A percentile compares a stretch with the other conserved stretches of the same genome.
phyloP scores from a whole-genome alignment of 2,329 filamentous ascomycete genomes.

The Diaporthe eres region DNA sequence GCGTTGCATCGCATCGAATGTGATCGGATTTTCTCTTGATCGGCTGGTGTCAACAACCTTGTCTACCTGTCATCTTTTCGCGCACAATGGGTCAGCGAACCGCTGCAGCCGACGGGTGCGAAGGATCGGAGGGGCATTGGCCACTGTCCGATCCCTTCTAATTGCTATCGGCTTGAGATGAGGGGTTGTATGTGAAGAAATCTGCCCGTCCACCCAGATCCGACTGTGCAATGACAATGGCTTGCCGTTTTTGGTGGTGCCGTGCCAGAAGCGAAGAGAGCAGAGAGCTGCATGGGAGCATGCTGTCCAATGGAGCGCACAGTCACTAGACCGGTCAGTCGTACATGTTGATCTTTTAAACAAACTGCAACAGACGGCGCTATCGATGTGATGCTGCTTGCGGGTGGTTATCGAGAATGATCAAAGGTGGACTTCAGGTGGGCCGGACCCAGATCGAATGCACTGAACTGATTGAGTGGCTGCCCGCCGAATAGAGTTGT shows the following conservation, averaged over 20 bases:
- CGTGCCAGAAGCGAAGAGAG: not conserved
- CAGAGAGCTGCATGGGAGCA: not conserved
- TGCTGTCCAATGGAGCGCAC: not conserved
- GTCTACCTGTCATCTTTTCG: conserved; percentile 20
- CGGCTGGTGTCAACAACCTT: conserved; percentile 24
- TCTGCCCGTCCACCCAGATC: conserved; percentile 1
- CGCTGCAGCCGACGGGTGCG: conserved; percentile 27
- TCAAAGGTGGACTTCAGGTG: not conserved
- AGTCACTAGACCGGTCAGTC: conserved; percentile 13
- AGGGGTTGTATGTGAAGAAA: not conserved
- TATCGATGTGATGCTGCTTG: conserved; percentile 18
- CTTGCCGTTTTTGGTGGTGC: not conserved
- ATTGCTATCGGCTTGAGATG: not conserved
- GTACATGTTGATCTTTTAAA: not conserved
- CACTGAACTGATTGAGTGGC: conserved; percentile 11
- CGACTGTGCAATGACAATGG: not conserved
- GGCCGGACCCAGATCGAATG: not conserved
- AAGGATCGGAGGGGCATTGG: conserved; percentile 23
- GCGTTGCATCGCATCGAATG: conserved; percentile 23
- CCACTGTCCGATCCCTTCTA: conserved; percentile 1
- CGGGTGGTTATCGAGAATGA: conserved; percentile 10
- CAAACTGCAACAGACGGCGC: conserved; percentile 15
- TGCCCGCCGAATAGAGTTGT: conserved; percentile 27
- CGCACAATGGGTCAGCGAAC: not conserved
- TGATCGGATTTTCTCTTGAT: conserved; percentile 25